These are phyloP conservation scores for Myxozyma nipponensis DNA, from an alignment of 805 yeast species.

Conservation along the genomic window DNA sequence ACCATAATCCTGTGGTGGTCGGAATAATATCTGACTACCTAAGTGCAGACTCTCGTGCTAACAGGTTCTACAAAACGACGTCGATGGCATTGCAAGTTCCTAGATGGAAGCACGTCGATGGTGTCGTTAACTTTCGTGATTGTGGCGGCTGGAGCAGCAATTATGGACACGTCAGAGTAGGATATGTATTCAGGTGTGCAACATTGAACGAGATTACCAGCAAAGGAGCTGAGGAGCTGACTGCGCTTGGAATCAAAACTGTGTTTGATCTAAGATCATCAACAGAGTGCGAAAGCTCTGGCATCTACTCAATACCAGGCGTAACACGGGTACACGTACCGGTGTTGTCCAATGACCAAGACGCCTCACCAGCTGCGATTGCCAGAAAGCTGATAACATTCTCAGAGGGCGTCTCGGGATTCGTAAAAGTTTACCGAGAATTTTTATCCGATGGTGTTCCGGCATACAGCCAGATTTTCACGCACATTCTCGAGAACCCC, in stretches of 20 bases:
- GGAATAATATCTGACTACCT: slow-evolving; percentile 48
- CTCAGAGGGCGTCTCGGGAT: slow-evolving; percentile 58
- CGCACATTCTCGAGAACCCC: slow-evolving; percentile 53
- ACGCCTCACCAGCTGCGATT: background rate
- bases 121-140: slow-evolving; percentile 71
- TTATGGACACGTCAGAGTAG: slow-evolving; percentile 44
- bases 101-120: slow-evolving; percentile 63
- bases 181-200: slow-evolving; percentile 61
- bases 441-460: slow-evolving; percentile 50
- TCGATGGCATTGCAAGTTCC: slow-evolving; percentile 27
- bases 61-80: slow-evolving; percentile 44
- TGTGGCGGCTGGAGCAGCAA: slow-evolving; percentile 64
- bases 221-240: slow-evolving; percentile 45
- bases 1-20: slow-evolving; percentile 55
- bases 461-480: slow-evolving; percentile 50
- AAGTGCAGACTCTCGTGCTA: slow-evolving; percentile 45
- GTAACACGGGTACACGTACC: slow-evolving; percentile 28
- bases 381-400: slow-evolving; percentile 31
- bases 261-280: slow-evolving; percentile 67
- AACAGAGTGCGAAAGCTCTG: slow-evolving; percentile 47
- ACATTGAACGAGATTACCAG: slow-evolving; percentile 51
- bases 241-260: slow-evolving; percentile 46
- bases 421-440: slow-evolving; percentile 57
- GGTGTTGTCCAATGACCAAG: background rate
- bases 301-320: slow-evolving; percentile 44